Evolutionary conservation across 1,139 yeast species (phyloP), one percentile per base, ranked within the genome.

Genomic region (Saccharomyces pastorianus): DNA sequence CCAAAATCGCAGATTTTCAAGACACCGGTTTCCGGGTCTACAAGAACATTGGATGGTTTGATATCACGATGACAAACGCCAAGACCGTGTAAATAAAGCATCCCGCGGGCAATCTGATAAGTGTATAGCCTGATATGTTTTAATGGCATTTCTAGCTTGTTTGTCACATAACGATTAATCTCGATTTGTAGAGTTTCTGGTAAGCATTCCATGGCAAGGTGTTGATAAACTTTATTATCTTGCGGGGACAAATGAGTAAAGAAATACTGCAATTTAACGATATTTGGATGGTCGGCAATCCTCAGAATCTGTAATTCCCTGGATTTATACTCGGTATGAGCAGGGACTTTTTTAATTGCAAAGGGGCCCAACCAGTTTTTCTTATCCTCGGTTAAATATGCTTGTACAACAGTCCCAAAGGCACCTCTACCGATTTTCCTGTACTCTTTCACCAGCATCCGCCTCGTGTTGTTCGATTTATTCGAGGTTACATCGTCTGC

Each of bases 1-100:
- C 95, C 95, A 71, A 86, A 86, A 71, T 86, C 95, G 71, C 95
- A 86, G 52, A 86, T 83, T 67, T 86, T 86, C 57, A 86, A 74
- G 25, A 79, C 73, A 48, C 88, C 84, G 1, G 81, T 78, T 6
- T 76, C 67, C 6, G 93, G 91, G 64, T 86, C 88, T 48, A 86
- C 85, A 59, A 86, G 75, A 51, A 86, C 83, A 67, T 86, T 86
- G 46, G 89, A 84, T 1, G 95, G 95, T 68, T 86, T 86, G 58
- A 86, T 83, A 71, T 86, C 95, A 69, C 95, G 78, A 70, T 86
- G 95, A 55, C 90, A 83, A 53, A 86, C 84, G 4, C 88, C 89
- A 65, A 84, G 78, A 20, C 91, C 85, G 67, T 86, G 95, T 61
- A 87, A 73, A 68, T 87, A 87, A 56, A 85, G 78, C 91, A 87